phyloP scores from a whole-genome alignment of 2,329 filamentous ascomycete genomes.

The Phialophora verrucosa region DNA sequence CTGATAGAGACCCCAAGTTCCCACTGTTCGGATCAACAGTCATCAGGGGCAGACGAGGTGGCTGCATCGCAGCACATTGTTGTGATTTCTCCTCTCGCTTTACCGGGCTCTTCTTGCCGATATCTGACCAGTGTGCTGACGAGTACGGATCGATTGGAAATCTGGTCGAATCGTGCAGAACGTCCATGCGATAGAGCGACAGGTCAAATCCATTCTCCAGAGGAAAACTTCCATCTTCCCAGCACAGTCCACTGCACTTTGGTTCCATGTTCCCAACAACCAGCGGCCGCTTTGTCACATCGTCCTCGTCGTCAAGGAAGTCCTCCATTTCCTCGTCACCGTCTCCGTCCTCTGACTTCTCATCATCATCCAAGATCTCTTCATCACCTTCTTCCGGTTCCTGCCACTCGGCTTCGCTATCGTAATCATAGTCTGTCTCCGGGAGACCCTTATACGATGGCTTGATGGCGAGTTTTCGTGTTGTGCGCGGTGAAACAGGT shows the following conservation, averaged over 20 bases:
- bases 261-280: constrained; percentile 74
- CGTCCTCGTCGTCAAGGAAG: constrained; percentile 87
- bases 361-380: constrained; percentile 69
- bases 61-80: constrained; percentile 40
- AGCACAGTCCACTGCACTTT: constrained; percentile 79
- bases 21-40: constrained; percentile 33
- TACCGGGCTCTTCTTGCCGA: constrained; percentile 26
- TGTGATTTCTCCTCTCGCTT: constrained; percentile 40
- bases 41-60: constrained; percentile 40
- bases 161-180: constrained; percentile 39
- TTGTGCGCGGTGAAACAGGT: constrained; percentile 48
- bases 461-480: constrained; percentile 58
- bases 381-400: constrained; percentile 74
- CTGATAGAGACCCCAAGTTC: constrained; percentile 3
- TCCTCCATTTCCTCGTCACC: constrained; percentile 87
- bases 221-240: constrained; percentile 64
- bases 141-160: constrained; percentile 82
- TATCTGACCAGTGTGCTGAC: constrained; percentile 71
- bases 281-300: constrained; percentile 64
- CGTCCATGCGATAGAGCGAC: constrained; percentile 72
- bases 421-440: constrained; percentile 68
- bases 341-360: constrained; percentile 64
- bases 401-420: constrained; percentile 70
- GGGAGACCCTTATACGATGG: constrained; percentile 59
- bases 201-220: constrained; percentile 57